Percentiles rank a stretch among this genome's conserved stretches.
Evolutionary conservation across 1,284 basidiomycete species (phyloP).

Genomic region (Chalciporus piperatoides): DNA sequence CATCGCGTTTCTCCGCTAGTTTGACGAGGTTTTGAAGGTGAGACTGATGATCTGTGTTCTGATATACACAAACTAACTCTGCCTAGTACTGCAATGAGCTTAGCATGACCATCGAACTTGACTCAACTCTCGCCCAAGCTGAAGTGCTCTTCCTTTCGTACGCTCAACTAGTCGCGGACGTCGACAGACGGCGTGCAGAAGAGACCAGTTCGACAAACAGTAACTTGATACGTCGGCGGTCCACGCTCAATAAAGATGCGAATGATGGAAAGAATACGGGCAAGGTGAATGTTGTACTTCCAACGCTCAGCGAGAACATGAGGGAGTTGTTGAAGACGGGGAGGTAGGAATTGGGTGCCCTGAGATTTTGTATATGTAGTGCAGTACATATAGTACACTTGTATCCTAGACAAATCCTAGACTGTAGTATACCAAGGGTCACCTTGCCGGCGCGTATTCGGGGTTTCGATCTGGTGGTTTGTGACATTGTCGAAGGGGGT

Average conservation of each 20-base stretch:
- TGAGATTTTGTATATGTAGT: background rate
- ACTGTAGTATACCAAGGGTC: conserved; percentile 26
- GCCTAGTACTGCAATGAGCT: conserved; percentile 86
- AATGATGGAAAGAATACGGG: conserved; percentile 10
- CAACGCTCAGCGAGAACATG: conserved; percentile 52
- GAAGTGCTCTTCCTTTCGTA: conserved; percentile 91
- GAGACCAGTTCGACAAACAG: conserved; percentile 24
- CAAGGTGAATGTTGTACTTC: conserved; percentile 34
- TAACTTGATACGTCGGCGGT: conserved; percentile 29
- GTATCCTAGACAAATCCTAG: background rate
- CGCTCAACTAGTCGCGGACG: conserved; percentile 81
- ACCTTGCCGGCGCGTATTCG: too few species aligned
- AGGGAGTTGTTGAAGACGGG: conserved; percentile 48
- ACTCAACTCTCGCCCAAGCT: conserved; percentile 87
- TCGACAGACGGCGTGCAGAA: conserved; percentile 72
- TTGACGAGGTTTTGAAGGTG: conserved; percentile 85
- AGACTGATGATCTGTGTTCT: conserved; percentile 7
- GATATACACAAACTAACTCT: conserved; percentile 2
- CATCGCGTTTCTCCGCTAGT: conserved; percentile 39
- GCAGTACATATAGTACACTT: background rate
- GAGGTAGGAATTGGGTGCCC: conserved; percentile 23
- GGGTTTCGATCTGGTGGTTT: too few species aligned
- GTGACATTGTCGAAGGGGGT: too few species aligned
- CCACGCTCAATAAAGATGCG: conserved; percentile 4
- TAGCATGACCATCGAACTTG: conserved; percentile 91